Base-by-base conservation (phyloP, 805 yeast genomes). In the Torulaspora microellipsoides region DNA sequence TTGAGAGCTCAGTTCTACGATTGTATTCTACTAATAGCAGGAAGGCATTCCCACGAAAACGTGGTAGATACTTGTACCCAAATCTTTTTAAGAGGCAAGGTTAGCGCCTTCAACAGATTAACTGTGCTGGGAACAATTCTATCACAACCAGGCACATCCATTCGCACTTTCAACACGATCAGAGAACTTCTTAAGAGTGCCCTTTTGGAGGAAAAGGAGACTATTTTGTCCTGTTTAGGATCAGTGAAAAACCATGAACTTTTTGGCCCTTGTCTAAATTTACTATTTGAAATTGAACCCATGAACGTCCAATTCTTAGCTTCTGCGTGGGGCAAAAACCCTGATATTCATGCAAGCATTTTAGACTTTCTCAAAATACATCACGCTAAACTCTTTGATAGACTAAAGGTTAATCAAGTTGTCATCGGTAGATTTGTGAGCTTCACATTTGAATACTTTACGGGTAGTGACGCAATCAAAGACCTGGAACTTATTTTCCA, bases 301-400 rank as follows among this genome's bases (percentile, higher is more conserved):
- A 79, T 79, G 83, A 81, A 79, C 52, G 72, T 74, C 15, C 75
- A 75, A 49, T 77, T 72, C 56, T 60, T 79, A 43, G 73, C 76
- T 1, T 59, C 56, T 4, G 62, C 76, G 12, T 63, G 77, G 39
- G 67, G 75, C 14, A 51, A 59, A 3, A 78, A 78, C 53, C 52
- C 68, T 7, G 51, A 49, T 13, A 63, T 73, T 1, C 72, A 73
- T 34, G 56, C 57, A n/a, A 37, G 47, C 38, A 70, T 76, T 50
- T 73, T 81, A 77, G 39, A 57, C 1, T 77, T 65, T 46, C 69
- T 78, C 60, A 66, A 68, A 44, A 52, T 52, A 2, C 68, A 76
- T 54, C 76, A 73, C 57, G 60, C 54, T 7, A 54, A 45, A 8
- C 64, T 78, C 44, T 66, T 70, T 55, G 58, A 54, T 13, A 62